phyloP scores from a whole-genome alignment of 2,329 filamentous ascomycete species.

The Aureobasidium sp. region DNA sequence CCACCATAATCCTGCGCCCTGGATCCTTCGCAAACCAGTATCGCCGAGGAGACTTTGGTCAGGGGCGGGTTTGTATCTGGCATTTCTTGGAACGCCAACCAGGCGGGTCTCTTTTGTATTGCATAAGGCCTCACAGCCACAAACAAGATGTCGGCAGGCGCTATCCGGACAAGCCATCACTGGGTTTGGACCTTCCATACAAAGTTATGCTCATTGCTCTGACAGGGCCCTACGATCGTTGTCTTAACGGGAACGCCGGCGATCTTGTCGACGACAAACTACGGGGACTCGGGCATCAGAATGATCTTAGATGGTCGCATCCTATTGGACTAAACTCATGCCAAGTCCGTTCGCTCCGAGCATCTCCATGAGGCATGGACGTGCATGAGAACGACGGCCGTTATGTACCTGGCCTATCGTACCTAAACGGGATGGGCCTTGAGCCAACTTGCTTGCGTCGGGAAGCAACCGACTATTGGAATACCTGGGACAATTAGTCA shows the following conservation, averaged over 20 bases:
- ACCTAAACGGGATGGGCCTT: background rate
- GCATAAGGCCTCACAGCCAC: background rate
- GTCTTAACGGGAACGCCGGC: background rate
- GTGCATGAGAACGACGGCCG: conserved; percentile 9
- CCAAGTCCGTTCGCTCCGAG: background rate
- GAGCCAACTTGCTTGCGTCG: background rate
- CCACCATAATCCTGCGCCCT: background rate
- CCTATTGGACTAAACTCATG: background rate
- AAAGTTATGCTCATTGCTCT: background rate
- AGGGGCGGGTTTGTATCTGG: background rate
- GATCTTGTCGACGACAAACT: background rate
- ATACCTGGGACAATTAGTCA: background rate
- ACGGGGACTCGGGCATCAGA: background rate
- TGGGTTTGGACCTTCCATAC: too few relatives aligned
- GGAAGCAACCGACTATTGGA: background rate
- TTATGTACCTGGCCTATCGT: background rate
- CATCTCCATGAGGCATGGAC: background rate
- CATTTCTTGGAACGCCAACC: background rate
- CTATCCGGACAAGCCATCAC: background rate
- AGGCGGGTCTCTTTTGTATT: background rate
- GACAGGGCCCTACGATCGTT: background rate
- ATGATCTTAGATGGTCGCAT: background rate
- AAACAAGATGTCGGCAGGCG: background rate
- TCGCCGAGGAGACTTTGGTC: background rate
- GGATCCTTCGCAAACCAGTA: background rate